Evolutionary conservation across 345 rosid species (phyloP).

Genomic region (Microcos paniculata): DNA sequence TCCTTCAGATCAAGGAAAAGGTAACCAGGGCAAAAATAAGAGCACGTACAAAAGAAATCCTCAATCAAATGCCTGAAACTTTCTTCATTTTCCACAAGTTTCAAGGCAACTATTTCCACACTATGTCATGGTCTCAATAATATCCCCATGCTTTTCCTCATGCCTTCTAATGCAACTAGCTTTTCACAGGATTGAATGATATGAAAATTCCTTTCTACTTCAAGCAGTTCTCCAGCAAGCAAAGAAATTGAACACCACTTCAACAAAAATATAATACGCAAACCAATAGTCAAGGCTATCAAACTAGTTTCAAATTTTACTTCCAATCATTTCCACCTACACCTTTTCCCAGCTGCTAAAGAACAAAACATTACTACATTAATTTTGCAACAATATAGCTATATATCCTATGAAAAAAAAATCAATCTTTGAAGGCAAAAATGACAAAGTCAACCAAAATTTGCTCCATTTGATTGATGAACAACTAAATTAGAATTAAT

Average conservation of each 20-base stretch:
- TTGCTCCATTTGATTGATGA: not conserved
- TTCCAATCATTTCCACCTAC: not conserved
- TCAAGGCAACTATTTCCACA: not conserved
- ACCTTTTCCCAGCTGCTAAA: not conserved
- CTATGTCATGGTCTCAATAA: not conserved
- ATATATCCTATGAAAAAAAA: not conserved
- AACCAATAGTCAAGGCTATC: not conserved
- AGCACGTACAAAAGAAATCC: not conserved
- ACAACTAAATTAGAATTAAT: not conserved
- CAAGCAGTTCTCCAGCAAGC: not conserved
- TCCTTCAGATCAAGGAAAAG: too few relatives aligned
- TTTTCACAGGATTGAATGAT: not conserved
- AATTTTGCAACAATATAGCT: not conserved
- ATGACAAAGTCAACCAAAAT: not conserved
- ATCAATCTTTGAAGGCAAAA: not conserved
- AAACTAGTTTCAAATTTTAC: not conserved
- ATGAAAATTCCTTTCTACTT: not conserved
- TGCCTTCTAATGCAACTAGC: not conserved
- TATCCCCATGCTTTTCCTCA: not conserved
- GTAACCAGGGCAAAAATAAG: not conserved
- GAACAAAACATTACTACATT: not conserved
- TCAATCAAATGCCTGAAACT: not conserved
- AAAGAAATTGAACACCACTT: not conserved
- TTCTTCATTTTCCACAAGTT: not conserved
- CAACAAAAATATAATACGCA: not conserved